These are phyloP conservation scores for Fusarium sp. DNA, from an alignment of 2,329 filamentous ascomycete genomes.

Conservation along the genomic window DNA sequence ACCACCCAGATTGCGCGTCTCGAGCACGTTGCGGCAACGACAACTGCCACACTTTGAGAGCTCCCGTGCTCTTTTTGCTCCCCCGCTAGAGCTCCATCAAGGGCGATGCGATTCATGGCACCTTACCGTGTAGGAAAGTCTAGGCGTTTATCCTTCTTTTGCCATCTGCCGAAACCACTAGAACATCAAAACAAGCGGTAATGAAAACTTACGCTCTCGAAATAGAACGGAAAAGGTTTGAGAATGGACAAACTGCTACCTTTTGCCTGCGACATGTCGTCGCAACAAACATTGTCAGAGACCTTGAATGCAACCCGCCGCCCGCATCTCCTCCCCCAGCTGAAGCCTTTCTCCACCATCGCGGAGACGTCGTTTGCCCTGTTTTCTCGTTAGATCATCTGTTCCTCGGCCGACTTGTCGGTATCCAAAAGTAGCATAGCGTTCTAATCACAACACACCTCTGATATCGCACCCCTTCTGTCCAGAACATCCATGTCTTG, in stretches of 20 bases:
- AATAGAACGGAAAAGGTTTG: background rate
- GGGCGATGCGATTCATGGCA: background rate
- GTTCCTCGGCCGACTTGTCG: slow-evolving; percentile 13
- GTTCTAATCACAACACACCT: background rate
- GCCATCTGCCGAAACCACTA: background rate
- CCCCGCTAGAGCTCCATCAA: background rate
- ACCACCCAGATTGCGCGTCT: slow-evolving; percentile 15
- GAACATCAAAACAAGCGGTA: background rate
- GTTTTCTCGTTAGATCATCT: background rate
- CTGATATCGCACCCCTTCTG: background rate
- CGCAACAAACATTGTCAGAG: slow-evolving; percentile 4
- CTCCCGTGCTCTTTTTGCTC: background rate
- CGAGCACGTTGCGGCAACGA: slow-evolving; percentile 19
- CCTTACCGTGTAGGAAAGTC: background rate
- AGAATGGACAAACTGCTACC: background rate
- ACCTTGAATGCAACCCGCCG: background rate
- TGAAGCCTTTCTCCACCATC: slow-evolving; percentile 1
- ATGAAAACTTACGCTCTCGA: background rate
- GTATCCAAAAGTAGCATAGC: slow-evolving; percentile 22
- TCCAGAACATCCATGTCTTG: background rate
- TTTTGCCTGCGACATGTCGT: background rate
- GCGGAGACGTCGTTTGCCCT: background rate
- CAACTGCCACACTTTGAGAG: background rate
- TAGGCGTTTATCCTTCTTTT: background rate
- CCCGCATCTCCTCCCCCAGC: background rate